These are phyloP conservation scores for Silene latifolia DNA, from an alignment of 148 eudicot species.

Conservation along the genomic window DNA sequence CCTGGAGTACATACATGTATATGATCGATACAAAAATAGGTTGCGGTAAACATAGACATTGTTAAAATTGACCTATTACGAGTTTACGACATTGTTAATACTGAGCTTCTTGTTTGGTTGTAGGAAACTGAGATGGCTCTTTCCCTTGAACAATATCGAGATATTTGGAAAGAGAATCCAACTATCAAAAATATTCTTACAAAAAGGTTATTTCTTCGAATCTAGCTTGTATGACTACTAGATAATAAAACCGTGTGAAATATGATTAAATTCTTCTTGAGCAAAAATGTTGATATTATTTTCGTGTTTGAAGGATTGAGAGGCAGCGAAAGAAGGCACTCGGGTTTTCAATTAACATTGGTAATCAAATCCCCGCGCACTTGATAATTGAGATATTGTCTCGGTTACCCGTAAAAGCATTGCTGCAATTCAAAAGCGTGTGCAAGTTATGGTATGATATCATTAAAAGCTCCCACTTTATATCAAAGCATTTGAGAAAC, in stretches of 20 bases:
- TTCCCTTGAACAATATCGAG: not conserved
- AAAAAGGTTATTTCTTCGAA: not conserved
- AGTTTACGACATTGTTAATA: too few species aligned
- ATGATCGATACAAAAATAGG: too few species aligned
- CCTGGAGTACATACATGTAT: too few species aligned
- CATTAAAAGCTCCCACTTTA: constrained; percentile 3
- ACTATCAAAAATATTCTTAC: not conserved
- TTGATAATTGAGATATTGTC: constrained; percentile 16
- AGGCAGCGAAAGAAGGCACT: not conserved
- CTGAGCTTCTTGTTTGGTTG: not conserved
- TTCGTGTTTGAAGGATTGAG: not conserved
- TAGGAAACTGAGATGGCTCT: not conserved
- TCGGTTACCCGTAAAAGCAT: constrained; percentile 9
- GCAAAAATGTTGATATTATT: not conserved
- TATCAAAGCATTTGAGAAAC: constrained; percentile 17
- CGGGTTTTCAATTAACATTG: not conserved
- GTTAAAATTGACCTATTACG: too few species aligned
- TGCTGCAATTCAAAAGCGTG: constrained; percentile 13
- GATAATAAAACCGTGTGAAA: too few species aligned
- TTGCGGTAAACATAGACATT: too few species aligned
- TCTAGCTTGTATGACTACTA: too few species aligned
- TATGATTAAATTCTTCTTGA: too few species aligned
- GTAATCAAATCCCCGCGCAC: not conserved
- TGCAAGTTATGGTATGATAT: constrained; percentile 20
- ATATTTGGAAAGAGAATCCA: not conserved